Evolutionary conservation across 2,329 filamentous ascomycete species (phyloP), one percentile per base, ranked within the genome.

Genomic region (Fusarium humuli): DNA sequence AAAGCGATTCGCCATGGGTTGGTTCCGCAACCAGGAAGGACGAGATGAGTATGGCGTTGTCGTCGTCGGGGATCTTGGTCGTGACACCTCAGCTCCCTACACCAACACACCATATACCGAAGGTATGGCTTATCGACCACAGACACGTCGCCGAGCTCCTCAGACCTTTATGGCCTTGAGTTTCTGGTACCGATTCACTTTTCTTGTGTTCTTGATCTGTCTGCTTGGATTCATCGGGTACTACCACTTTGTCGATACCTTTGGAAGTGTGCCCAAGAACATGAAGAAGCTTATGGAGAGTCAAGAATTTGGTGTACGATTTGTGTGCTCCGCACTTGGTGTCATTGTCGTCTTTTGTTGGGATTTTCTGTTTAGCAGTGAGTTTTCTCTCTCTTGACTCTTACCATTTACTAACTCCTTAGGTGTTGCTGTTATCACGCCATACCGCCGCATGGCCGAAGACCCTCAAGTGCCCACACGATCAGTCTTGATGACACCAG

Each of bases 241-340:
- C 50, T 84, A 83, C 13, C 72, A 74, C 40, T 65, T 73, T 58
- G 54, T 69, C 18, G 57, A 72, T 72, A 81, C 67, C 5, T 70
- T 71, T 23, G 40, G 63, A 5, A 40, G 58, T 10, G 65, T 79
- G 12, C 61, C 41, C 67, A 69, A 27, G 67, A 62, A 29, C 76
- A 81, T 63, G 74, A 79, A 61, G 69, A 69, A 22, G 77, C 79
- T 61, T 75, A 74, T 84, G 74, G 79, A 81, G 46, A 76, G 77
- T n/a, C 77, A 82, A 62, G 75, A 73, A 5, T 83, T 84, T 53
- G 82, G 82, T 7, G 79, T 82, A 0, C 75, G 82, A 10, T 84
- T 85, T 54, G 69, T 84, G 10, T 80, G 81, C 50, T 82, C 83
- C 5, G 73, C 75, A 0, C 56, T 83, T 0, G 83, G 83, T 13